Evolutionary conservation across 2,329 filamentous ascomycete genomes (phyloP).

Genomic region (Phyllosticta paracitricarpa): DNA sequence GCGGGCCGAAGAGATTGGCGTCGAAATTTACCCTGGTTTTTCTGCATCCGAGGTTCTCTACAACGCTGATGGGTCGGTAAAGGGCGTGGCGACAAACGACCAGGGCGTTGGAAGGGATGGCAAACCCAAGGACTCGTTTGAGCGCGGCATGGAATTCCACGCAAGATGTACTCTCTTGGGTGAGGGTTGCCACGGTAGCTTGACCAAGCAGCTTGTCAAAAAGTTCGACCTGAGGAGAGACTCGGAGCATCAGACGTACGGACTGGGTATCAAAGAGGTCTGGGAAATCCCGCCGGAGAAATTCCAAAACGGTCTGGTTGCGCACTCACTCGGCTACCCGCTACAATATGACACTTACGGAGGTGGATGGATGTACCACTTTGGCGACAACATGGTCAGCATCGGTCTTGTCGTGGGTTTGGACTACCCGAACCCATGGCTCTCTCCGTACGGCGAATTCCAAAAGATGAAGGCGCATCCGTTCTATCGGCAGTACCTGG

Average conservation of each 20-base stretch:
- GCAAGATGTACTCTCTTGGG: slow-evolving; percentile 83
- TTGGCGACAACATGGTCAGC: slow-evolving; percentile 91
- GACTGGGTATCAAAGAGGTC: slow-evolving; percentile 87
- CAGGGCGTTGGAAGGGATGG: slow-evolving; percentile 74
- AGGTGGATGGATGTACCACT: slow-evolving; percentile 98
- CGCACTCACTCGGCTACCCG: slow-evolving; percentile 89
- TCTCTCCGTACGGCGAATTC: slow-evolving; percentile 92
- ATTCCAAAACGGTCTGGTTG: slow-evolving; percentile 75
- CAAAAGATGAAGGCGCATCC: slow-evolving; percentile 98
- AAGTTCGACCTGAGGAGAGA: slow-evolving; percentile 86
- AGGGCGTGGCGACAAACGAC: slow-evolving; percentile 93
- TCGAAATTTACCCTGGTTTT: slow-evolving; percentile 94
- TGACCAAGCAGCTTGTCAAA: slow-evolving; percentile 90
- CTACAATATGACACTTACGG: slow-evolving; percentile 83
- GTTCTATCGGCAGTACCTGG: slow-evolving; percentile 74
- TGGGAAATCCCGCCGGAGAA: slow-evolving; percentile 94
- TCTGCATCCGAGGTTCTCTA: slow-evolving; percentile 91
- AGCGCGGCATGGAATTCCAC: slow-evolving; percentile 97
- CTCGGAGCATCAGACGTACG: slow-evolving; percentile 91
- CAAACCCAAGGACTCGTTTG: slow-evolving; percentile 79
- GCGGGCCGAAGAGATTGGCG: slow-evolving; percentile 88
- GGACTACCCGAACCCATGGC: slow-evolving; percentile 94
- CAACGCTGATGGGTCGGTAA: slow-evolving; percentile 73
- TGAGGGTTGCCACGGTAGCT: slow-evolving; percentile 90
- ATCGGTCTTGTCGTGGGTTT: slow-evolving; percentile 86